These are phyloP conservation scores for Phylloboletellus chloephorus DNA, from an alignment of 1,284 basidiomycete species.

Conservation along the genomic window DNA sequence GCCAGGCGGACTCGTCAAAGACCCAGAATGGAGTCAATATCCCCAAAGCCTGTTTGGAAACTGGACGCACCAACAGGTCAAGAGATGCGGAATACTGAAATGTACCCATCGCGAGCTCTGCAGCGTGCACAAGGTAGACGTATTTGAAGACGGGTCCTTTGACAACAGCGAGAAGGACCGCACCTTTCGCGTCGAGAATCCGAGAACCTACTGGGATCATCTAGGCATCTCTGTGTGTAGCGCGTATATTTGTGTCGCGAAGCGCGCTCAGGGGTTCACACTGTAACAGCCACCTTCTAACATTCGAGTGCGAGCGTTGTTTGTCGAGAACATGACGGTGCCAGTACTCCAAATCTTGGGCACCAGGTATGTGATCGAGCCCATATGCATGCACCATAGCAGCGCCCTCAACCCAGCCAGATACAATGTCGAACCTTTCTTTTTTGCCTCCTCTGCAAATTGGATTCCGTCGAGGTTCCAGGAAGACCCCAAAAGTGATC, in stretches of 20 bases:
- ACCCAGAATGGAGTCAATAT: conserved; percentile 32
- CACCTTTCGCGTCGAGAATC: conserved; percentile 8
- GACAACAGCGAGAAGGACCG: conserved; percentile 9
- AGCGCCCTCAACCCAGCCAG: conserved; percentile 12
- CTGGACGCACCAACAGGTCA: conserved; percentile 45
- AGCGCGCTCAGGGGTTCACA: conserved; percentile 7
- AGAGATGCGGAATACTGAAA: conserved; percentile 36
- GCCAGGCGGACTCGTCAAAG: conserved; percentile 6
- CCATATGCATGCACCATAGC: not conserved
- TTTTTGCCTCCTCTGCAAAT: conserved; percentile 50
- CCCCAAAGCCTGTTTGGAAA: conserved; percentile 49
- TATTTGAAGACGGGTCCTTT: conserved; percentile 34
- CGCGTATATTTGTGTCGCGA: not conserved
- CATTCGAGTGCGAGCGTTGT: conserved; percentile 43
- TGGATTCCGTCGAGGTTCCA: conserved; percentile 55
- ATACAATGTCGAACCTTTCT: conserved; percentile 49
- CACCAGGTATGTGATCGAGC: conserved; percentile 33
- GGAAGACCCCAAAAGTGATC: conserved; percentile 34
- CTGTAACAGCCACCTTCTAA: conserved; percentile 29
- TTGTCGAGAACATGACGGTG: conserved; percentile 46
- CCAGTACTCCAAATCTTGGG: conserved; percentile 50
- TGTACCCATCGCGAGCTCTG: conserved; percentile 25
- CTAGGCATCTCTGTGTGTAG: conserved; percentile 18
- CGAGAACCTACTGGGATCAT: conserved; percentile 17
- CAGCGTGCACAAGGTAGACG: conserved; percentile 40